Evolutionary conservation across 148 eudicot genomes (phyloP).

Genomic region (Camellia japonica): DNA sequence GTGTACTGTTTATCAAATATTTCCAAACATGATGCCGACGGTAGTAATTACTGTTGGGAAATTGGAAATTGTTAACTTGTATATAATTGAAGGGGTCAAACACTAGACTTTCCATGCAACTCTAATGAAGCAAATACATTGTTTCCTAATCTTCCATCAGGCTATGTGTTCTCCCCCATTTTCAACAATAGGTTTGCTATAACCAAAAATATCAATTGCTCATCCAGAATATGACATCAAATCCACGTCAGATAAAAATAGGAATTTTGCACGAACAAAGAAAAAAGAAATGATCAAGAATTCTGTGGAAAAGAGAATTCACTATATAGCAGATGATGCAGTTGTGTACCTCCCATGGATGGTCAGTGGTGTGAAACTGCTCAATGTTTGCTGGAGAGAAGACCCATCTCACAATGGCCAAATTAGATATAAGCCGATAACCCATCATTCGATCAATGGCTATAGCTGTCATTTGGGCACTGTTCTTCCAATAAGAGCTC

Average conservation of each 20-base stretch:
- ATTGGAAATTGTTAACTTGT: not conserved
- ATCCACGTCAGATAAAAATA: not conserved
- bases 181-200: not conserved
- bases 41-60: not conserved
- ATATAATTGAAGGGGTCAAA: not conserved
- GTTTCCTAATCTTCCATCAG: not conserved
- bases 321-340: not conserved
- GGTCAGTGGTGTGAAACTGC: conserved; percentile 80
- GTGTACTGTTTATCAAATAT: not conserved
- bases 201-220: not conserved
- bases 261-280: too few relatives aligned
- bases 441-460: conserved; percentile 98
- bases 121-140: not conserved
- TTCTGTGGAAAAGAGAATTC: not conserved
- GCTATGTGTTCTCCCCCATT: not conserved
- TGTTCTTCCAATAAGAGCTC: conserved; percentile 83
- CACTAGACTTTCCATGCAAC: not conserved
- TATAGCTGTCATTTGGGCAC: conserved; percentile 89
- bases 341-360: conserved; percentile 75
- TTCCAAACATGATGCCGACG: not conserved
- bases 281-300: too few relatives aligned
- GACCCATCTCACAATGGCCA: conserved; percentile 95
- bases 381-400: conserved; percentile 71
- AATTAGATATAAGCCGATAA: conserved; percentile 90
- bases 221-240: not conserved